Evolutionary conservation across 2,329 filamentous ascomycete species (phyloP), one percentile per base, ranked within the genome.

Genomic region (Emergomyces orientalis): DNA sequence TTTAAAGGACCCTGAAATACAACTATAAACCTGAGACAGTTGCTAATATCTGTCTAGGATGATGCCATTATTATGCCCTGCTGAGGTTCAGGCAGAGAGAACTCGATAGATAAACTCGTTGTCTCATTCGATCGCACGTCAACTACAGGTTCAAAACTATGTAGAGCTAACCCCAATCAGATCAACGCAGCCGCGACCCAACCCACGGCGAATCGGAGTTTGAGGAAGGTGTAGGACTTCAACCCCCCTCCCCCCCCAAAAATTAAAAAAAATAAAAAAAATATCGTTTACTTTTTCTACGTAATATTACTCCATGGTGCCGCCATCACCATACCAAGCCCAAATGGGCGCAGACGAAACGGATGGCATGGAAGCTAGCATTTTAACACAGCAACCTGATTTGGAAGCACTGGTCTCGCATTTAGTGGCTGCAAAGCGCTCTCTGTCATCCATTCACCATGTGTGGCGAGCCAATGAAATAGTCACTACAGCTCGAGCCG

Each of bases 391-490:
- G 60, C 51, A 64, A 17, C 63, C 61, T 14, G 62, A 65, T 30
- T 84, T 96, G 71, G 90, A 96, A 69, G 86, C 85, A 30, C 85
- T 97, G 52, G 89, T 97, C 62, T 84, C 86, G 61, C 87, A 96
- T 76, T 87, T 97, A 43, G 85, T 97, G 49, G 87, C 88, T 37
- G 89, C 93, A 9, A 97, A 97, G 74, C 86, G 90, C 54, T 92
- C 92, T 0, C 83, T 97, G 4, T 89, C 89, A 19, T 91, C 91
- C 13, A 91, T 95, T 73, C 85, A 82, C 51, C 86, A 89, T 64
- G 90, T 97, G 60, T 87, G 90, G 72, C 89, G 90, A 64, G 92
- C 91, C 67, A 92, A 94, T 72, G 89, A 95, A 71, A 86, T 97
- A 62, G 88, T 94, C 54, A 90, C 85, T 25, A 81, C 84, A 17